phyloP scores from a whole-genome alignment of 106 monocot species.

The Apostasia ramifera region DNA sequence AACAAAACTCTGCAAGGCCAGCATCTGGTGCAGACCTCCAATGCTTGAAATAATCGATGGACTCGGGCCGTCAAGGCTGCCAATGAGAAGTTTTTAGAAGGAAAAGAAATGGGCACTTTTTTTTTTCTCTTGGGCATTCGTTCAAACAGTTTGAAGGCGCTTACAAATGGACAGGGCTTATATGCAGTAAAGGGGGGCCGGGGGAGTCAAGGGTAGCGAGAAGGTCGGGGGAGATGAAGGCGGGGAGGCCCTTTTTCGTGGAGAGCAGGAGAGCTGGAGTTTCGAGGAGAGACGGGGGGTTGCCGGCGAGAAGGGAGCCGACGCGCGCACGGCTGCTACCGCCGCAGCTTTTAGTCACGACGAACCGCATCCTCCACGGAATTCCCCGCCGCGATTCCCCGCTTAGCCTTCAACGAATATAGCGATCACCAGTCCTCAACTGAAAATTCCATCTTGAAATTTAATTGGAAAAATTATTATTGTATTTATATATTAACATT shows the following conservation, averaged over 20 bases:
- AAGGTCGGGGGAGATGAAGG: conserved; percentile 68
- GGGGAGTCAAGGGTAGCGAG: conserved; percentile 47
- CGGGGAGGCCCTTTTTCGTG: conserved; percentile 74
- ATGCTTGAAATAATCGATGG: conserved; percentile 54
- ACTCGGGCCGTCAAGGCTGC: conserved; percentile 69
- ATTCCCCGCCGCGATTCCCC: background rate
- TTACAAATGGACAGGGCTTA: conserved; percentile 94
- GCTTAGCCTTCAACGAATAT: background rate
- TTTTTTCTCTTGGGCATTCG: conserved; percentile 11
- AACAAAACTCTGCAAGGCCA: conserved; percentile 55
- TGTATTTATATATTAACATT: too few relatives aligned
- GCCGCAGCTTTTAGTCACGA: conserved; percentile 30
- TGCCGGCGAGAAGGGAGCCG: conserved; percentile 38
- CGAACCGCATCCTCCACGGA: conserved; percentile 58
- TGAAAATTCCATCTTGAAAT: too few relatives aligned
- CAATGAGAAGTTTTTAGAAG: conserved; percentile 3
- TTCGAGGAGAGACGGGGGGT: conserved; percentile 31
- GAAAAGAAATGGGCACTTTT: too few relatives aligned
- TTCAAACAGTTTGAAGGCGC: conserved; percentile 9
- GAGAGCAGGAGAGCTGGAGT: conserved; percentile 84
- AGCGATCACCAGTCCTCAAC: too few relatives aligned
- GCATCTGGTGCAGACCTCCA: conserved; percentile 70
- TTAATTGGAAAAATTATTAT: too few relatives aligned
- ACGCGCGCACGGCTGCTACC: conserved; percentile 56
- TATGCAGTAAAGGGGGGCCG: conserved; percentile 69